These are phyloP conservation scores for Barnettozyma wickerhamii DNA, from an alignment of 805 yeast genomes.

Conservation along the genomic window DNA sequence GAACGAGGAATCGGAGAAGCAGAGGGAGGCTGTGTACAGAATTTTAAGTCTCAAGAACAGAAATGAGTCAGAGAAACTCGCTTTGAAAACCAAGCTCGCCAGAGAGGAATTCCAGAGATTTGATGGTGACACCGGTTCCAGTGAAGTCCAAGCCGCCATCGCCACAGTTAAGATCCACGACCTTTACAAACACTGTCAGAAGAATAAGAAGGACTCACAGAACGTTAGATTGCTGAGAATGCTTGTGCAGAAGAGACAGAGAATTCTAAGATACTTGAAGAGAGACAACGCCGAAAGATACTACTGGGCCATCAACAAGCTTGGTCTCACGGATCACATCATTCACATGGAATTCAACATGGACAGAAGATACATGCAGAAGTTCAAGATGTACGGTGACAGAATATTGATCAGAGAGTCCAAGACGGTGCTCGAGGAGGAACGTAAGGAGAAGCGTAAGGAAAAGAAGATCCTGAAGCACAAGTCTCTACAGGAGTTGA, in stretches of 20 bases:
- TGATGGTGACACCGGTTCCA: constrained; percentile 90
- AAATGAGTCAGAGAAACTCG: constrained; percentile 49
- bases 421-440: constrained; percentile 42
- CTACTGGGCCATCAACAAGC: constrained; percentile 78
- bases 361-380: constrained; percentile 75
- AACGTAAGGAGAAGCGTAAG: constrained; percentile 42
- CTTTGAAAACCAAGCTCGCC: constrained; percentile 60
- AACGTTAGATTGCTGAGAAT: constrained; percentile 71
- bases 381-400: constrained; percentile 75
- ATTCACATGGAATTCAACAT: constrained; percentile 77
- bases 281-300: constrained; percentile 76
- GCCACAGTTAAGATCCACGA: constrained; percentile 77
- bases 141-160: constrained; percentile 95
- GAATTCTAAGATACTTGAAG: constrained; percentile 75
- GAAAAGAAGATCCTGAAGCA: constrained; percentile 37
- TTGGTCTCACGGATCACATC: constrained; percentile 81
- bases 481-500: constrained; percentile 24
- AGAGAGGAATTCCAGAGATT: constrained; percentile 73
- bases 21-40: constrained; percentile 65
- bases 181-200: constrained; percentile 66
- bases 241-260: constrained; percentile 87
- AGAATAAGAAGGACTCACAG: constrained; percentile 66
- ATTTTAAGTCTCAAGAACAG: constrained; percentile 74
- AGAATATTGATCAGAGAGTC: constrained; percentile 56
- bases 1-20: constrained; percentile 44